Conservation (phyloP, 208 protist species). For the Acanthamoeba royreba region DNA sequence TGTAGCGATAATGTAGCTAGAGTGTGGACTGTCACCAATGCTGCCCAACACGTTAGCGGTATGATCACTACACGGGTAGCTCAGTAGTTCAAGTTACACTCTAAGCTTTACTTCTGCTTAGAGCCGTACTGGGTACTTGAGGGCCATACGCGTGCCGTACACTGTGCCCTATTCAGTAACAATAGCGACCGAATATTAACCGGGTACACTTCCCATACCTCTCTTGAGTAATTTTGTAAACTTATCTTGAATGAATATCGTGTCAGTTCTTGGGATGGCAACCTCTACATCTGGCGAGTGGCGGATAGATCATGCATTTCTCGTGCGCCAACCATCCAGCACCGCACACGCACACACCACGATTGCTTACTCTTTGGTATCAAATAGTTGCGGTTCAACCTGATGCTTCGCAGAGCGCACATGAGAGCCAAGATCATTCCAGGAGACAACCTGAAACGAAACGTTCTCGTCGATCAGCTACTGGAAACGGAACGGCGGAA, state of each 20-base stretch:
- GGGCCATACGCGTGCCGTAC: not conserved
- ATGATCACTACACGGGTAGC: not conserved
- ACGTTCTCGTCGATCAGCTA: not conserved
- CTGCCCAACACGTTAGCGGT: too few species aligned
- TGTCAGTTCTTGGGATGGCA: constrained; percentile 21
- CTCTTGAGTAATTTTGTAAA: not conserved
- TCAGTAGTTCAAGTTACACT: not conserved
- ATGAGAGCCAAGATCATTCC: not conserved
- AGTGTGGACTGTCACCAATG: not conserved
- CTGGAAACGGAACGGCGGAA: not conserved
- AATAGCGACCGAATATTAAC: constrained; percentile 1
- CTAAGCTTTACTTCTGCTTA: not conserved
- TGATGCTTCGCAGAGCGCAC: not conserved
- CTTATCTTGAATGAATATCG: not conserved
- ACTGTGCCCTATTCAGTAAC: constrained; percentile 41
- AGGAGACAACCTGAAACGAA: not conserved
- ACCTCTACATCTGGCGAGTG: not conserved
- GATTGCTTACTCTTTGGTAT: too few species aligned
- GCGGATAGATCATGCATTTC: not conserved
- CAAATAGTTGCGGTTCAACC: constrained; percentile 25
- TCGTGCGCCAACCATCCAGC: too few species aligned
- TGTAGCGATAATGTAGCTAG: constrained; percentile 26
- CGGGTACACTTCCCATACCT: not conserved
- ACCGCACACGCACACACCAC: too few species aligned
- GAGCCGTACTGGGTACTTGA: constrained; percentile 4